Evolutionary conservation across 1,139 yeast genomes (phyloP), one percentile per base, ranked within the genome.

Genomic region (Pichia sp.): DNA sequence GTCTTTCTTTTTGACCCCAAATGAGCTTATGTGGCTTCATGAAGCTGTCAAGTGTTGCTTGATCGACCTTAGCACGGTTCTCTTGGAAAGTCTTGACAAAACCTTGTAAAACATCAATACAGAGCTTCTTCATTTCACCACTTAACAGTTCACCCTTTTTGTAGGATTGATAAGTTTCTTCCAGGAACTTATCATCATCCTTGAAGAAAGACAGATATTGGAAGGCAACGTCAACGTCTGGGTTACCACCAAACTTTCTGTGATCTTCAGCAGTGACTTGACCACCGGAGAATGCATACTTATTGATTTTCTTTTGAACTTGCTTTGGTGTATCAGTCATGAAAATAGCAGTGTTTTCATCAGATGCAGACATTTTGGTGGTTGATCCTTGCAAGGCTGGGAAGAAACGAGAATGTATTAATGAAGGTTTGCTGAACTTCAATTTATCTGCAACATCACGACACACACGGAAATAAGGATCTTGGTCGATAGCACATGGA

Each of bases 401-500:
- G 82, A 93, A 91, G 62, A 93, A 93, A 63, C 85, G 83, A 41
- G 98, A 81, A 61, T 91, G 97, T 49, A 93, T 71, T 59, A 91
- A 72, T 5, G 96, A 77, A 16, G 97, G 98, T 63, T 93, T 93
- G 47, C 88, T 67, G 59, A 73, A 93, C 62, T 82, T 84, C 56
- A 93, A 73, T 60, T 88, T 91, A 55, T 80, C 87, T 19, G 98
- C 96, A 46, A 93, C 98, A 58, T 93, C 99, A 63, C 99, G 74
- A 63, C 96, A 85, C 22, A 93, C 94, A 60, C 99, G 74, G 67
- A 93, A 93, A 63, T 93, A 93, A 26, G 99, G 98, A 61, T 93
- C 99, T 66, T 88, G 96, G 60, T 93, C 99, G 59, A 93, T 93
- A 32, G 99, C 99, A 71, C 98, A 93, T 27, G 99, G 99, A 60